Conservation (phyloP, 2,329 filamentous ascomycete species). For the Sclerotiophoma versabilis region DNA sequence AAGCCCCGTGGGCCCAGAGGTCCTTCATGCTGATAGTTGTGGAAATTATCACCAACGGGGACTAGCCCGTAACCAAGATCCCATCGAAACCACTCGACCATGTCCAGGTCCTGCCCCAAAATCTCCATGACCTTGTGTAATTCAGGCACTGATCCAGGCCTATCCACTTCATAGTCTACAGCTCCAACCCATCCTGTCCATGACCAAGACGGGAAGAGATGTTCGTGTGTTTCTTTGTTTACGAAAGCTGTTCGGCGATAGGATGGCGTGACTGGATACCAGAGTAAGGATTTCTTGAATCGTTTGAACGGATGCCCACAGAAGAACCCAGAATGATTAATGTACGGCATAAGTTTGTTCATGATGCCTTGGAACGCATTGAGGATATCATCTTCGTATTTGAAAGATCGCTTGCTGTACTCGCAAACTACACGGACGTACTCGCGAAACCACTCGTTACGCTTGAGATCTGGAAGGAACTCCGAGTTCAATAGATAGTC, state of each 20-base stretch:
- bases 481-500: background rate
- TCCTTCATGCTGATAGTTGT: no score
- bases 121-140: no score
- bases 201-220: constrained; percentile 1
- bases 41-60: no score
- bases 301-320: background rate
- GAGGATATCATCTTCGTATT: background rate
- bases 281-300: background rate
- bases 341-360: background rate
- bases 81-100: no score
- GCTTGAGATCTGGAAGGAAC: background rate
- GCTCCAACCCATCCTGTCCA: constrained; percentile 1
- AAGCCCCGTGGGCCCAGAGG: no score
- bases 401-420: background rate
- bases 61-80: background rate
- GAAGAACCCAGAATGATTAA: background rate
- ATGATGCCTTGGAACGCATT: constrained; percentile 1
- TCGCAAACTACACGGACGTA: background rate
- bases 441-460: background rate
- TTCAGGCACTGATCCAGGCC: no score
- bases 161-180: background rate
- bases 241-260: background rate
- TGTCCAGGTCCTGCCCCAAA: no score
- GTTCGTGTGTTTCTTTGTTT: background rate
- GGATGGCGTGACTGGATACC: background rate